Evolutionary conservation across 768 basidiomycete genomes (phyloP).

Genomic region (Pleurotus cornucopiae): DNA sequence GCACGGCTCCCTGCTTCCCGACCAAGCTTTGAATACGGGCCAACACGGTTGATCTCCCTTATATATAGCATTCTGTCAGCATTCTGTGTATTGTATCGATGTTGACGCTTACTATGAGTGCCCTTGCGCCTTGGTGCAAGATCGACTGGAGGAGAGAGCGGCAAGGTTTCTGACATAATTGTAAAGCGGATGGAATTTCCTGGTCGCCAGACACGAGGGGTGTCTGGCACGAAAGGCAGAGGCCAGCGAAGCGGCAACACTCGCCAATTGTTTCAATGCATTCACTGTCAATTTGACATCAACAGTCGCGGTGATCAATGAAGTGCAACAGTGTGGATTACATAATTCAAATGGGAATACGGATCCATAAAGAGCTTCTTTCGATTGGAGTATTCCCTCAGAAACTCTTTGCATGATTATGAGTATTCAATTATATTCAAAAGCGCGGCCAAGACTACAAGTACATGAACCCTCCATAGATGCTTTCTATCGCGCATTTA

Average conservation of each 20-base stretch:
- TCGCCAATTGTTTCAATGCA: neutral
- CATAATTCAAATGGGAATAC: neutral
- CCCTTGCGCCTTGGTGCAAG: neutral
- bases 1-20: slow-evolving; percentile 29
- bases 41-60: slow-evolving; percentile 36
- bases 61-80: too few relatives aligned
- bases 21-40: slow-evolving; percentile 51
- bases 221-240: neutral
- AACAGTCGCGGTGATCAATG: neutral
- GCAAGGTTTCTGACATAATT: neutral
- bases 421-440: too few relatives aligned
- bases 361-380: too few relatives aligned
- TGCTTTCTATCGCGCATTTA: neutral
- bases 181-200: neutral
- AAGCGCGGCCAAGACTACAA: neutral
- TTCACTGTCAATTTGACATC: slow-evolving; percentile 5
- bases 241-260: neutral
- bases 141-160: neutral
- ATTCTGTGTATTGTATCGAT: too few relatives aligned
- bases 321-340: neutral
- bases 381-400: too few relatives aligned
- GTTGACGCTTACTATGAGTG: neutral
- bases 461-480: neutral
- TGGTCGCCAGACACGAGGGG: neutral
- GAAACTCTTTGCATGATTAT: too few relatives aligned